A percentile compares a stretch with the other conserved stretches of the same genome.
These are phyloP conservation scores for Eimeria praecox DNA, from an alignment of 169 alveolate genomes.

Conservation along the genomic window DNA sequence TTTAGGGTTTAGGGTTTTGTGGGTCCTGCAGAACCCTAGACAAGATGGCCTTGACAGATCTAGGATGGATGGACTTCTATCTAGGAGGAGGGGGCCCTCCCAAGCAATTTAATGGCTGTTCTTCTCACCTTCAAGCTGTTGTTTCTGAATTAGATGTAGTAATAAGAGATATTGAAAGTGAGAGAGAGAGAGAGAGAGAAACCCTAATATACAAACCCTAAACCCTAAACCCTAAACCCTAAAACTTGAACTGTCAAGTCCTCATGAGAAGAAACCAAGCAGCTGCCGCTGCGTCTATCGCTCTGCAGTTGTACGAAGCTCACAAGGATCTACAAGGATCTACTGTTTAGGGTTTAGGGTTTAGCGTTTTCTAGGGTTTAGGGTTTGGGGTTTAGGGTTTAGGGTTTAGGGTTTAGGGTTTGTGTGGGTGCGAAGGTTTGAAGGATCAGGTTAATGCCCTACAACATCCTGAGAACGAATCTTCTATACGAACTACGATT, in stretches of 20 bases:
- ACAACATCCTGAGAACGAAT: neutral
- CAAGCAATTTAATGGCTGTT: neutral
- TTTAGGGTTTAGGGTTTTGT: neutral
- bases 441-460: neutral
- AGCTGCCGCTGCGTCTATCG: too few species aligned
- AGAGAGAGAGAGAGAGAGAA: too few species aligned
- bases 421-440: neutral
- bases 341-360: too few species aligned
- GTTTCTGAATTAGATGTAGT: neutral
- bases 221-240: constrained; percentile 43
- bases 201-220: constrained; percentile 6
- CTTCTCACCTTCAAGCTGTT: neutral
- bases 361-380: constrained; percentile 5
- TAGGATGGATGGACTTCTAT: neutral
- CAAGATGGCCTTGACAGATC: neutral
- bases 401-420: neutral
- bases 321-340: too few species aligned
- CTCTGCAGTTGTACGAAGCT: too few species aligned
- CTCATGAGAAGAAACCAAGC: too few species aligned
- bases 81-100: neutral
- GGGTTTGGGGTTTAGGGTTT: constrained; percentile 39
- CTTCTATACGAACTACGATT: neutral
- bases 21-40: too few species aligned
- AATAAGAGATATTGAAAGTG: neutral
- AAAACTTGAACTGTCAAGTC: neutral